A percentile compares a stretch with the other conserved stretches of the same genome.
Evolutionary conservation across 768 basidiomycete species (phyloP).

Genomic region (Floccularia luteovirens): DNA sequence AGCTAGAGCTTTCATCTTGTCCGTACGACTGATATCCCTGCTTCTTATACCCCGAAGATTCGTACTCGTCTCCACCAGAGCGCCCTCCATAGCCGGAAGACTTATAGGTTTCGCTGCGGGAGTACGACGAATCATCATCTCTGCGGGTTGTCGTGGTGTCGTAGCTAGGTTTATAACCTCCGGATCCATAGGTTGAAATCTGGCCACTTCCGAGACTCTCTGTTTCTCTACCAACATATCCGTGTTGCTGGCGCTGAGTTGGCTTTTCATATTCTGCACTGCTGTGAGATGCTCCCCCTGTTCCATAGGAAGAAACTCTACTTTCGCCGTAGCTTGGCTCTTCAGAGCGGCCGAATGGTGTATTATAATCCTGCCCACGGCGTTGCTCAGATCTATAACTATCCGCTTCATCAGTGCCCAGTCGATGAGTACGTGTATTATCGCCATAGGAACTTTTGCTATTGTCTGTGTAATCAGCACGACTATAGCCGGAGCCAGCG

Average conservation of each 20-base stretch:
- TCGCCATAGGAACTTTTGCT: neutral
- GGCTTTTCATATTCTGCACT: neutral
- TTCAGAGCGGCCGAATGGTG: neutral
- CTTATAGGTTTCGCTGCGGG: neutral
- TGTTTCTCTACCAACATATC: conserved; percentile 4
- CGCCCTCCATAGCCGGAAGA: no score
- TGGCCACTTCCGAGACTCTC: conserved; percentile 11
- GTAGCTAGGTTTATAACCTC: neutral
- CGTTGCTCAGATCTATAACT: neutral
- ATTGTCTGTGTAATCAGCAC: neutral
- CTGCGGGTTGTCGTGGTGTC: neutral
- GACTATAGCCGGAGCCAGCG: neutral
- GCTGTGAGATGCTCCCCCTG: neutral
- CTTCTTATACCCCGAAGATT: no score
- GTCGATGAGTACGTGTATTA: neutral
- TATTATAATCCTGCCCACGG: neutral
- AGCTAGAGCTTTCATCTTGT: no score
- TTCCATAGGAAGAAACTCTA: neutral
- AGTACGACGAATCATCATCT: neutral
- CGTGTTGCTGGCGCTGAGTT: neutral
- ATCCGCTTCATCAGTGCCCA: neutral
- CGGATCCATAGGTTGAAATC: conserved; percentile 14
- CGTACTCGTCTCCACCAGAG: neutral
- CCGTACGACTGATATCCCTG: no score
- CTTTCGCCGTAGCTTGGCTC: conserved; percentile 6